Percentiles rank a stretch among this genome's conserved stretches.
Conservation (phyloP, 75 land plant species). For the Pinus tabuliformis region DNA sequence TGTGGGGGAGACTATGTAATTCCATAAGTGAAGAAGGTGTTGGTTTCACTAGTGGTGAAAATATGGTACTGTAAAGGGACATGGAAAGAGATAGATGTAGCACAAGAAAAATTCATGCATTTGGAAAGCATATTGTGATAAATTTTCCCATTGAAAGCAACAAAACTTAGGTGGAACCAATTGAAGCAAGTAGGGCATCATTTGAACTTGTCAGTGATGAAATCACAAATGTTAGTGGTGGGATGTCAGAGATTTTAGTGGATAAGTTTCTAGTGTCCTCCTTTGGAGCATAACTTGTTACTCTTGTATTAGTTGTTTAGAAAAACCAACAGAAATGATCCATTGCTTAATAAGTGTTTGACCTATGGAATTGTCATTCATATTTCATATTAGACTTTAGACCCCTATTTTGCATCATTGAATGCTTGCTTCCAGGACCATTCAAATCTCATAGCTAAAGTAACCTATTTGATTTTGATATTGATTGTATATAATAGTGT, state of each 20-base stretch:
- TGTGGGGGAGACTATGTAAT: constrained; percentile 40
- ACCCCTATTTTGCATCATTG: not conserved
- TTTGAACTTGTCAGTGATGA: constrained; percentile 1
- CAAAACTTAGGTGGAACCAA: not conserved
- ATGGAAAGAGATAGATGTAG: constrained; percentile 27
- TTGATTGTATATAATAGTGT: not conserved
- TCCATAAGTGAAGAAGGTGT: constrained; percentile 51
- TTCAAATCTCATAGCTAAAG: not conserved
- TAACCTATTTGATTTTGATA: not conserved
- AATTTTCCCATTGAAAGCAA: not conserved
- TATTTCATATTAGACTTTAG: not conserved
- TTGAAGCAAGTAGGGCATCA: not conserved
- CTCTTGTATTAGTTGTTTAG: not conserved
- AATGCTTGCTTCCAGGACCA: not conserved
- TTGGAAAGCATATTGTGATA: not conserved
- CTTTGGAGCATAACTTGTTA: not conserved
- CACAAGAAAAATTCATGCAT: not conserved
- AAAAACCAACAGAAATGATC: not conserved
- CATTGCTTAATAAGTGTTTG: not conserved
- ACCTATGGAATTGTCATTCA: not conserved
- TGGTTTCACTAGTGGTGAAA: constrained; percentile 27
- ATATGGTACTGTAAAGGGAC: constrained; percentile 33
- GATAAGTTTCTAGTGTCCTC: not conserved
- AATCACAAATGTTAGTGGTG: not conserved
- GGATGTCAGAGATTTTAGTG: not conserved